Conservation (phyloP, 2,329 filamentous ascomycete species). For the Arachnomyces sp. region DNA sequence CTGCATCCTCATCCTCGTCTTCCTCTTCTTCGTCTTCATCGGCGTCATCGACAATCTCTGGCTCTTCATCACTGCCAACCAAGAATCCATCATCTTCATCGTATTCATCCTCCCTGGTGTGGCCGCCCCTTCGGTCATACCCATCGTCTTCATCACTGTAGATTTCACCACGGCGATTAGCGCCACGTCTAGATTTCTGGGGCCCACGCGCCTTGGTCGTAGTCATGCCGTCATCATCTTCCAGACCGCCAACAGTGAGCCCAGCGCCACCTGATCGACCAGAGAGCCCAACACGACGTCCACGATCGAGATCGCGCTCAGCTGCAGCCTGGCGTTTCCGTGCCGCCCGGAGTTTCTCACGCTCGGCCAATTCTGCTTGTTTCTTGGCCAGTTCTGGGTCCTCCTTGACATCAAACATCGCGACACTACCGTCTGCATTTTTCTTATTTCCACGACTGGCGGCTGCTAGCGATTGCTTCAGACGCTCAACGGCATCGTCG, state of each 20-base stretch:
- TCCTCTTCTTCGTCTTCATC: constrained; percentile 35
- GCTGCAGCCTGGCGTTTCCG: constrained; percentile 49
- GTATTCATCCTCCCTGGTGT: constrained; percentile 66
- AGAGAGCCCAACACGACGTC: constrained; percentile 39
- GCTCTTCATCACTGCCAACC: constrained; percentile 41
- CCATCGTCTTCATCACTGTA: constrained; percentile 44
- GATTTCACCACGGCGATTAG: constrained; percentile 40
- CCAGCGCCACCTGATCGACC: constrained; percentile 41
- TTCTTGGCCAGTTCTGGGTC: constrained; percentile 55
- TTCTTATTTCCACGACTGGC: constrained; percentile 46
- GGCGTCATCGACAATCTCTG: constrained; percentile 37
- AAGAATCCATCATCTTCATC: constrained; percentile 77
- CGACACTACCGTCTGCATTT: constrained; percentile 43
- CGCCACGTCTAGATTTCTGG: constrained; percentile 28
- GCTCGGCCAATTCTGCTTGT: constrained; percentile 52
- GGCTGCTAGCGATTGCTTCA: constrained; percentile 54
- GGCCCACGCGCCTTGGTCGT: constrained; percentile 31
- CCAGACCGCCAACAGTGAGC: constrained; percentile 48
- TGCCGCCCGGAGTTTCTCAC: constrained; percentile 47
- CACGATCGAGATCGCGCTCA: constrained; percentile 47
- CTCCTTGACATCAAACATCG: constrained; percentile 50
- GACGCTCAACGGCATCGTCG: constrained; percentile 52
- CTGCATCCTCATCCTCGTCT: constrained; percentile 36
- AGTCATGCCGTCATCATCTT: constrained; percentile 47
- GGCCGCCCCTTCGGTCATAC: constrained; percentile 31